phyloP scores from a whole-genome alignment of 1,139 yeast species.

The Debaryomyces fabryi region DNA sequence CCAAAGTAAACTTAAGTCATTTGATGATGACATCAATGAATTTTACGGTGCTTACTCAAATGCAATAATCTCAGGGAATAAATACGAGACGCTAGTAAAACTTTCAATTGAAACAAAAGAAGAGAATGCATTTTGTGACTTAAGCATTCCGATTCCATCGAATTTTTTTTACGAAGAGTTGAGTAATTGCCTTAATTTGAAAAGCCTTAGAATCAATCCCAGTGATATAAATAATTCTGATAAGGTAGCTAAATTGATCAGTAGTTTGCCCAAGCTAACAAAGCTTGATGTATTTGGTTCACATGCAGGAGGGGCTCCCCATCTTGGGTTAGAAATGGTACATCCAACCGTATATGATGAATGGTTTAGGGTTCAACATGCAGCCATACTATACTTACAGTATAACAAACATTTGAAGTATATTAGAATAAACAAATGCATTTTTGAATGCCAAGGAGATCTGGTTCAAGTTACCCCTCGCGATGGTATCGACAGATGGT shows the following conservation, averaged over 20 bases:
- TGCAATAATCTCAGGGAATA: slow-evolving; percentile 28
- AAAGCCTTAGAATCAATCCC: slow-evolving; percentile 45
- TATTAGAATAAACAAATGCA: slow-evolving; percentile 44
- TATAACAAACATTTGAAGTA: slow-evolving; percentile 35
- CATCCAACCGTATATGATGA: slow-evolving; percentile 60
- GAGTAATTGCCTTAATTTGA: slow-evolving; percentile 22
- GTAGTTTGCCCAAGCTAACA: slow-evolving; percentile 29
- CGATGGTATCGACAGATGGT: slow-evolving; percentile 48
- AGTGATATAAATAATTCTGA: slow-evolving; percentile 26
- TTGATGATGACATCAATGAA: slow-evolving; percentile 22
- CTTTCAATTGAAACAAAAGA: slow-evolving; percentile 48
- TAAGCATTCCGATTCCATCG: slow-evolving; percentile 31
- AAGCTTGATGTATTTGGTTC: slow-evolving; percentile 53
- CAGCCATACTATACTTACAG: slow-evolving; percentile 41
- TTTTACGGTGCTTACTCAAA: slow-evolving; percentile 32
- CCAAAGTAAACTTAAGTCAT: slow-evolving; percentile 31
- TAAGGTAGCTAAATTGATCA: slow-evolving; percentile 28
- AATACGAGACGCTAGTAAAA: slow-evolving; percentile 26
- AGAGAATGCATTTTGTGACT: slow-evolving; percentile 31
- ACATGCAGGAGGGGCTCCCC: slow-evolving; percentile 57
- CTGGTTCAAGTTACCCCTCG: slow-evolving; percentile 35
- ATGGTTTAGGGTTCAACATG: slow-evolving; percentile 61
- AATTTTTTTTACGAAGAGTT: slow-evolving; percentile 18
- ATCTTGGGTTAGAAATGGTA: slow-evolving; percentile 56
- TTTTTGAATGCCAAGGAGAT: slow-evolving; percentile 32